Conservation (phyloP, 1,284 basidiomycete genomes). For the Cerioporus squamosus region DNA sequence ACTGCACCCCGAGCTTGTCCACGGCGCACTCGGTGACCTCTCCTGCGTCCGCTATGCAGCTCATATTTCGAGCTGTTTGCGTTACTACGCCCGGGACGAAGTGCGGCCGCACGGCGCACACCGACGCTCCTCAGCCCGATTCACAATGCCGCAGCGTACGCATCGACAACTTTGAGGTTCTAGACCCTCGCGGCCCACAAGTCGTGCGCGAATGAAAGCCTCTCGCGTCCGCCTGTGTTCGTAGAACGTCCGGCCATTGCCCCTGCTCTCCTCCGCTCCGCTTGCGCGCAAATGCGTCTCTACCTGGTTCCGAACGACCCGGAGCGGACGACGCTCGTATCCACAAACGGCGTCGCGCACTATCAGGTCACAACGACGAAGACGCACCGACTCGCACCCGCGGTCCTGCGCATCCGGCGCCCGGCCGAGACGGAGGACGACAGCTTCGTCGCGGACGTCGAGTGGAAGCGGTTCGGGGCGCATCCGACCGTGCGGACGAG, state of each 20-base stretch:
- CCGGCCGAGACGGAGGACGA: constrained; percentile 40
- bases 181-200: background rate
- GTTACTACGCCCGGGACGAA: background rate
- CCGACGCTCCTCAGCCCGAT: background rate
- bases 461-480: constrained; percentile 47
- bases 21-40: no score
- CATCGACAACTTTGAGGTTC: background rate
- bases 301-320: constrained; percentile 55
- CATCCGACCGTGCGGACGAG: constrained; percentile 49
- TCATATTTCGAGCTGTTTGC: background rate
- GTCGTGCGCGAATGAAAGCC: background rate
- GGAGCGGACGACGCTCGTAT: constrained; percentile 50
- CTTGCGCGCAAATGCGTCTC: constrained; percentile 44
- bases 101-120: background rate
- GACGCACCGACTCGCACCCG: constrained; percentile 31
- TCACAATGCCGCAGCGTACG: background rate
- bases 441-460: constrained; percentile 50
- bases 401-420: constrained; percentile 44
- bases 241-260: background rate
- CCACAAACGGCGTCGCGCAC: constrained; percentile 50
- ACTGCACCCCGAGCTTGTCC: no score
- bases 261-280: background rate
- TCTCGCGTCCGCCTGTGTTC: background rate
- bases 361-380: constrained; percentile 49
- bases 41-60: background rate